Percentiles rank a stretch among this genome's conserved stretches.
These are phyloP conservation scores for Arthrobotrys entomopaga DNA, from an alignment of 2,329 filamentous ascomycete species.

Conservation along the genomic window DNA sequence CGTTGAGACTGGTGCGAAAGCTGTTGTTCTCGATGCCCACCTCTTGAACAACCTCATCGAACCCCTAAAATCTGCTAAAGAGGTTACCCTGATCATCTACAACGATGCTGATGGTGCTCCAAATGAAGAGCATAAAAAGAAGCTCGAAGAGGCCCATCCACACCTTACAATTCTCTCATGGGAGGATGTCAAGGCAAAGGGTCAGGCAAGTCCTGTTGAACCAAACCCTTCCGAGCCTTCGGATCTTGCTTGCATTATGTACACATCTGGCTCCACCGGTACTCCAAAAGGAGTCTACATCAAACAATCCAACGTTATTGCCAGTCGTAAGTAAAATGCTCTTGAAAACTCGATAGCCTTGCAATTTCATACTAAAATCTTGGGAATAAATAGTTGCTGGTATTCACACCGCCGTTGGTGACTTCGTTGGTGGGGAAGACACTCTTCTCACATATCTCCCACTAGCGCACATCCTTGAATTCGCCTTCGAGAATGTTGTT, in stretches of 20 bases:
- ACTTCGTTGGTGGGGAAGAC: slow-evolving; percentile 80
- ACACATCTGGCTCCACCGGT: slow-evolving; percentile 89
- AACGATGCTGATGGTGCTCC: slow-evolving; percentile 69
- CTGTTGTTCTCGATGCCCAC: slow-evolving; percentile 87
- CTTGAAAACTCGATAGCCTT: background rate
- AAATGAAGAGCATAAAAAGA: slow-evolving; percentile 65
- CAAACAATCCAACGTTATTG: slow-evolving; percentile 81
- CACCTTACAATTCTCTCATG: slow-evolving; percentile 68
- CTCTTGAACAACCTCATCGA: slow-evolving; percentile 71
- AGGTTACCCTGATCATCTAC: slow-evolving; percentile 72
- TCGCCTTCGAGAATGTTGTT: slow-evolving; percentile 91
- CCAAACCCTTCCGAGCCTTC: slow-evolving; percentile 76
- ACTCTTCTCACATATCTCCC: slow-evolving; percentile 89
- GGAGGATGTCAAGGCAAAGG: slow-evolving; percentile 69
- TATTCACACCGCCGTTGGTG: slow-evolving; percentile 79
- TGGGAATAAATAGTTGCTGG: slow-evolving; percentile 72
- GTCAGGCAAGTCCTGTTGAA: slow-evolving; percentile 75
- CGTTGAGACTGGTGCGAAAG: slow-evolving; percentile 79
- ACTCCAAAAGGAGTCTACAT: slow-evolving; percentile 88
- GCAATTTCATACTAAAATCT: slow-evolving; percentile 32
- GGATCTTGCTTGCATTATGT: slow-evolving; percentile 85
- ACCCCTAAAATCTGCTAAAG: slow-evolving; percentile 70
- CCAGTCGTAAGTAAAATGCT: slow-evolving; percentile 71
- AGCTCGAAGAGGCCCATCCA: slow-evolving; percentile 69
- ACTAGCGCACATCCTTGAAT: slow-evolving; percentile 94